Percentiles rank a stretch among this genome's conserved stretches.
Conservation (phyloP, 805 yeast genomes). For the Metschnikowia gelsemii region DNA sequence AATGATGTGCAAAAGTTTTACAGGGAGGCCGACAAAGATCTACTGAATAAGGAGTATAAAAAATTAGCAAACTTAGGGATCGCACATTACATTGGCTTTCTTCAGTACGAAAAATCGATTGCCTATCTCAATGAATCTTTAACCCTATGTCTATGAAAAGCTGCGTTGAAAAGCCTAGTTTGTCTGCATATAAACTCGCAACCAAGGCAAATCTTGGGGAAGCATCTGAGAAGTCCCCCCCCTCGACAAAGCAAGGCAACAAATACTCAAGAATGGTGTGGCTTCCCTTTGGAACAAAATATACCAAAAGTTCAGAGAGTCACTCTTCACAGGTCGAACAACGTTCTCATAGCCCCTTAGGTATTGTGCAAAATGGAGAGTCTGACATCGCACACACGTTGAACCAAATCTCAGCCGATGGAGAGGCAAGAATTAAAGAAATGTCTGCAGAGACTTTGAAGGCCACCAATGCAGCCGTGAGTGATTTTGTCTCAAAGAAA, state of each 20-base stretch:
- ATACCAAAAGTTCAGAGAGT: neutral
- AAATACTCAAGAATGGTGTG: slow-evolving; percentile 22
- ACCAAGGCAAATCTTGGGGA: neutral
- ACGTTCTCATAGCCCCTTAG: slow-evolving; percentile 19
- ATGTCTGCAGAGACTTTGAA: slow-evolving; percentile 12
- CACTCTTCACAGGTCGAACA: slow-evolving; percentile 15
- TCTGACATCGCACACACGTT: slow-evolving; percentile 23
- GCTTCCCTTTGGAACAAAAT: slow-evolving; percentile 16
- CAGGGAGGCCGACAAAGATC: neutral
- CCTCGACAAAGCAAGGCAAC: neutral
- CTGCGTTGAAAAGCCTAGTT: neutral
- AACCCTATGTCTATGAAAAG: slow-evolving; percentile 13
- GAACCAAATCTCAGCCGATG: slow-evolving; percentile 17
- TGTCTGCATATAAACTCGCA: slow-evolving; percentile 8
- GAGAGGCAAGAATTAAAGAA: slow-evolving; percentile 13
- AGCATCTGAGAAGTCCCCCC: neutral
- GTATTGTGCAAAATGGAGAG: slow-evolving; percentile 12
- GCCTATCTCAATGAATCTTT: slow-evolving; percentile 18
- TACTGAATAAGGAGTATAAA: slow-evolving; percentile 7
- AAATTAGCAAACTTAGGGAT: slow-evolving; percentile 2
- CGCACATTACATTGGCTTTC: slow-evolving; percentile 14
- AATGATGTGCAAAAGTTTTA: slow-evolving; percentile 9
- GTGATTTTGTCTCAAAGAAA: slow-evolving; percentile 29
- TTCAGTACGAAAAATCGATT: slow-evolving; percentile 16
- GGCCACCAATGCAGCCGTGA: slow-evolving; percentile 24